These are phyloP conservation scores for Acorus gramineus DNA, from an alignment of 106 monocot species.

Conservation along the genomic window DNA sequence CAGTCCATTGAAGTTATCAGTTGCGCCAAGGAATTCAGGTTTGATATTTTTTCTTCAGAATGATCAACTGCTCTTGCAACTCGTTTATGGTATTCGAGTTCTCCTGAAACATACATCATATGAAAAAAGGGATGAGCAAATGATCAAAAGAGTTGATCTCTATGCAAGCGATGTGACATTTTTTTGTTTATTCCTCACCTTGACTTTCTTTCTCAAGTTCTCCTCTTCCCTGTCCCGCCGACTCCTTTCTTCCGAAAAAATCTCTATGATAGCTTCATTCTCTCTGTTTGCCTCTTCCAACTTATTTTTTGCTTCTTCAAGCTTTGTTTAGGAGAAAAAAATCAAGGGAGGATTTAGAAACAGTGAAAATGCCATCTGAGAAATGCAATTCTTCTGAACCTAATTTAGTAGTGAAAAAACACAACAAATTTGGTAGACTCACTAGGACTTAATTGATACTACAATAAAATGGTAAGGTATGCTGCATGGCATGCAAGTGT, in stretches of 20 bases:
- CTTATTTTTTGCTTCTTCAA: slow-evolving; percentile 21
- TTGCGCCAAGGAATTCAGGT: neutral
- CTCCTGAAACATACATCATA: slow-evolving; percentile 15
- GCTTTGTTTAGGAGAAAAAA: slow-evolving; percentile 11
- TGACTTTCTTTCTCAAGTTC: slow-evolving; percentile 41
- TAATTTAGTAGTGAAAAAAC: no score
- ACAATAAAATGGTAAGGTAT: no score
- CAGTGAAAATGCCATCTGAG: no score
- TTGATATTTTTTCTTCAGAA: neutral
- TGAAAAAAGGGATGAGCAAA: neutral
- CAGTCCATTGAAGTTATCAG: no score
- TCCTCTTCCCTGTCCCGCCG: slow-evolving; percentile 53
- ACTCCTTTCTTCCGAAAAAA: slow-evolving; percentile 66
- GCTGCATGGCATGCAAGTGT: no score
- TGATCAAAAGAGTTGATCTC: neutral
- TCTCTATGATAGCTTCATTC: slow-evolving; percentile 60
- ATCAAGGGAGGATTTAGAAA: neutral
- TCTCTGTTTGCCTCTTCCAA: slow-evolving; percentile 42
- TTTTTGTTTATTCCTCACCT: slow-evolving; percentile 11
- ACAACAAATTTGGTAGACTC: no score
- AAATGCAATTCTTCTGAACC: no score
- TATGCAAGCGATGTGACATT: neutral
- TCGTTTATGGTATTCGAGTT: slow-evolving; percentile 26
- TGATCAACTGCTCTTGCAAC: slow-evolving; percentile 12
- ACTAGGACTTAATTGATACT: no score